Base-by-base conservation (phyloP, 2,329 filamentous ascomycete species). In the Cladophialophora exuberans region DNA sequence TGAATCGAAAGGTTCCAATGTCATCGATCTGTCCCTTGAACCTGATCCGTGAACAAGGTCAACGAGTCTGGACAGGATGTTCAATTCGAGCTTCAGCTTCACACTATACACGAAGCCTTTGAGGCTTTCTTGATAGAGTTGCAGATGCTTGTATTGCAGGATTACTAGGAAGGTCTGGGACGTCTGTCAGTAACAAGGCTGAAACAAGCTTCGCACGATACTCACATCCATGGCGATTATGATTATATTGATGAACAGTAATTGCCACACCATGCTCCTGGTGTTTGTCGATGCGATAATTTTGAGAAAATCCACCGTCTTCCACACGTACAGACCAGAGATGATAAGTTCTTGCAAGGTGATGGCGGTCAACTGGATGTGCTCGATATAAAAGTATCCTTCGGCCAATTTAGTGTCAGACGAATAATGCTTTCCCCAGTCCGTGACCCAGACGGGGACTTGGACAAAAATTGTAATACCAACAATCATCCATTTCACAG, bases 331-430 rank as follows among this genome's bases (percentile, higher is more conserved):
- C 9, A 81, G 66, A 1, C 71, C 70, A 1, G 79, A 82, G 50
- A 83, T 75, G 57, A 81, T 70, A 44, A 78, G 72, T 56, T 83
- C 81, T 62, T 83, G 81, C 10, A 82, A 52, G 61, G 77, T 81
- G 62, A 83, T 83, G 4, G 79, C 70, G 3, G 78, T 79, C 64
- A 83, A 76, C 61, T 83, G 79, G 20, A 83, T 73, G 63, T 79
- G 78, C 59, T 83, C 81, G 68, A 79, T 74, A 44, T 76, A 63
- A 35, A 72, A 71, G 63, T 10, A 39, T 4, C 2, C 25, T 31
- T 23, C 31, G n/a, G 39, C 45, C 44, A 35, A 66, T 69, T 36
- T 43, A 22, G 10, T 74, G 73, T 52, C 70, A 77, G 11, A 72
- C 73, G 30, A 78, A 62, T 10, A 76, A 69, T 4, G 72, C 73